These are phyloP conservation scores for Taiozyma sp. DNA, from an alignment of 1,139 yeast genomes.

Conservation along the genomic window DNA sequence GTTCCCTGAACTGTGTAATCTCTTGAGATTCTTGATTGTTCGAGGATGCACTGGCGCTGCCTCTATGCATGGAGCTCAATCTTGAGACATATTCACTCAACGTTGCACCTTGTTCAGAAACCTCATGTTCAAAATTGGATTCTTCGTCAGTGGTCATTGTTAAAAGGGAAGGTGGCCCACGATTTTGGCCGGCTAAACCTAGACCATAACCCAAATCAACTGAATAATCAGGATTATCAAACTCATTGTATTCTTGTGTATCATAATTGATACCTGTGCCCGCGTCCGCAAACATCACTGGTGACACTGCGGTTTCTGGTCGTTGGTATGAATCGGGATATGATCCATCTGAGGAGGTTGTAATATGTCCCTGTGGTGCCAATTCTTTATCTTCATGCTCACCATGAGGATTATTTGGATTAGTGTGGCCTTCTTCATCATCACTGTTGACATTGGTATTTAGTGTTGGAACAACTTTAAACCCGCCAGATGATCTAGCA, in stretches of 20 bases:
- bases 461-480: constrained; percentile 11
- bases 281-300: not conserved
- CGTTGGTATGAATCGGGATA: not conserved
- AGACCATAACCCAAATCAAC: constrained; percentile 22
- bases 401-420: not conserved
- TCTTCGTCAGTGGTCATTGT: constrained; percentile 15
- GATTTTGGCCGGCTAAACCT: constrained; percentile 16
- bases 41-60: not conserved
- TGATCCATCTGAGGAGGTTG: not conserved
- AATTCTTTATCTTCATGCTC: not conserved
- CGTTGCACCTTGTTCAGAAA: not conserved
- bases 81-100: not conserved
- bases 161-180: constrained; percentile 23
- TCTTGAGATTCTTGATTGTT: not conserved
- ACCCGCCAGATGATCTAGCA: constrained; percentile 13
- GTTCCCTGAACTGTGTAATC: not conserved
- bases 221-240: constrained; percentile 10
- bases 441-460: constrained; percentile 4
- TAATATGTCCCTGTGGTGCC: not conserved
- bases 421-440: not conserved
- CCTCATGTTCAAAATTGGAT: not conserved
- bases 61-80: not conserved
- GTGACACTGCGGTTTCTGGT: not conserved
- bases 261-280: not conserved
- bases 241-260: not conserved